Evolutionary conservation across 2,329 filamentous ascomycete species (phyloP), one percentile per base, ranked within the genome.

Genomic region (Lecanosticta acicola): DNA sequence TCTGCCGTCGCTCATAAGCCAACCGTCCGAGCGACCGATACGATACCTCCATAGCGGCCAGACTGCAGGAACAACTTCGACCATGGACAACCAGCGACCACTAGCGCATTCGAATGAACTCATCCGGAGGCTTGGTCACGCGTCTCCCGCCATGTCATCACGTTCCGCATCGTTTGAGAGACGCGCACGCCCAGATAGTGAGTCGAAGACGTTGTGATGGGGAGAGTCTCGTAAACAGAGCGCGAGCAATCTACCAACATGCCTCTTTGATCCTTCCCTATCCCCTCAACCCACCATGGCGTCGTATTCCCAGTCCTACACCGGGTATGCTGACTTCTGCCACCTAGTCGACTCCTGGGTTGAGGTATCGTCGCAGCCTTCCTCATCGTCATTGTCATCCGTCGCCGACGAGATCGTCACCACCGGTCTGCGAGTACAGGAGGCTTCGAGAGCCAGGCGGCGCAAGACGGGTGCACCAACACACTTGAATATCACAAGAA

Each of bases 291-390:
- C 14, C 37, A 50, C 29, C 36, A 56, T 58, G 55, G 43, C 52
- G 13, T 56, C 46, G 49, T 57, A 54, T 32, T 54, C 37, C 26
- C 46, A 49, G n/a, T 43, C 50, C 11, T 45, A 45, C 46, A 41
- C 47, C 29, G 48, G 45, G 32, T 57, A 54, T 49, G 50, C 60
- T 64, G 54, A 64, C 58, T 49, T 56, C 50, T 58, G 54, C 48
- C 36, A 42, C 43, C 39, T 51, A 55, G 52, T 55, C 90, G 93
- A 97, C 71, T 96, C 93, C 7, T 98, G 93, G 93, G 81, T 97
- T 58, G 91, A 98, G 66, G 82, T 98, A 50, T 81, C 85, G 38
- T 96, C 91, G 3, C 87, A 93, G 59, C 89, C 91, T 5, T 96
- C 91, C 0, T 94, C 91, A 2, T 95, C 91, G 2, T 96, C 90